Conservation (phyloP, 2,329 filamentous ascomycete genomes). For the Aspergillus sp. region DNA sequence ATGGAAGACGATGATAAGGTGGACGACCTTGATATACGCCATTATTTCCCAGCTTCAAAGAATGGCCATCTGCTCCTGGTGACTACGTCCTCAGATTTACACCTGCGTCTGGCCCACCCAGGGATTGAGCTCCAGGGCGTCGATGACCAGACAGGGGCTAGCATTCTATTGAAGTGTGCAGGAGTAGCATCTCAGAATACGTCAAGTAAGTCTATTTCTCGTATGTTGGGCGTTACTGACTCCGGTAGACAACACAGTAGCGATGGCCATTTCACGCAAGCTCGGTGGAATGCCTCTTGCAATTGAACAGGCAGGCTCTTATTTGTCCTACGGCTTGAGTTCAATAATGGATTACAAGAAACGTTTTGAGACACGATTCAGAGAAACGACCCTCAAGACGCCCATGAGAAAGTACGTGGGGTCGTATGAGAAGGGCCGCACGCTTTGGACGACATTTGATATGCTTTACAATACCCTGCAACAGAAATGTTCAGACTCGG, state of each 20-base stretch:
- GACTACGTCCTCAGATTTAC: conserved; percentile 2
- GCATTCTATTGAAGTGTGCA: background rate
- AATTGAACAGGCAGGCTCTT: conserved; percentile 2
- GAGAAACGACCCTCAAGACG: background rate
- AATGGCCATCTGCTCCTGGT: conserved; percentile 1
- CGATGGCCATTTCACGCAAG: background rate
- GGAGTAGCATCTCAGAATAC: background rate
- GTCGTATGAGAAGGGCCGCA: conserved; percentile 4
- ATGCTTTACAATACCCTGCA: background rate
- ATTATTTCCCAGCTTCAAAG: background rate
- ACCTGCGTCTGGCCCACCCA: background rate
- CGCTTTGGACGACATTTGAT: conserved; percentile 7
- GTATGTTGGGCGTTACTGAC: background rate
- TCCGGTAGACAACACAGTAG: background rate
- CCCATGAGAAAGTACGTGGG: conserved; percentile 1
- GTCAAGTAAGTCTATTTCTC: background rate
- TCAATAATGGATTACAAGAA: background rate
- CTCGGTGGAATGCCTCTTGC: conserved; percentile 8
- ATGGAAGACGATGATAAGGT: background rate
- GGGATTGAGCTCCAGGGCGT: background rate
- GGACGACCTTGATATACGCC: background rate
- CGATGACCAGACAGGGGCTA: background rate
- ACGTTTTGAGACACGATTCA: background rate
- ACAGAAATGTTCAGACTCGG: background rate
- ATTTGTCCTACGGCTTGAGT: conserved; percentile 1